These are phyloP conservation scores for Vachellia pachyceras DNA, from an alignment of 306 rosid species.

Conservation along the genomic window DNA sequence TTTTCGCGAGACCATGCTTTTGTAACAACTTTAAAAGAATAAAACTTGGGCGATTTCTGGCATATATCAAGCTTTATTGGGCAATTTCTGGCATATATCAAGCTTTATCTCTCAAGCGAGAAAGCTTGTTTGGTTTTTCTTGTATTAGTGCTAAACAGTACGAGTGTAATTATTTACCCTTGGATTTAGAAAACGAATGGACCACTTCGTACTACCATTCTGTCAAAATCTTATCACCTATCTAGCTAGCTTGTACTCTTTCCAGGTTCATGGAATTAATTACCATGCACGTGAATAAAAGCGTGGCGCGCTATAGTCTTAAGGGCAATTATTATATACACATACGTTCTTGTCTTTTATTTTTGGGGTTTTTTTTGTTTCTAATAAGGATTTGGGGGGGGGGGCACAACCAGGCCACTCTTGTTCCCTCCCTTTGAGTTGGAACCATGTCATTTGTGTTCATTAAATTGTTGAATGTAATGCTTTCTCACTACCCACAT, in stretches of 20 bases:
- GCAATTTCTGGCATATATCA: neutral
- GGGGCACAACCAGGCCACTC: neutral
- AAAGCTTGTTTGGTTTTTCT: neutral
- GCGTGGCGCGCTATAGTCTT: neutral
- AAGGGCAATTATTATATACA: constrained; percentile 12
- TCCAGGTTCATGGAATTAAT: constrained; percentile 34
- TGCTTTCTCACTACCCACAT: constrained; percentile 17
- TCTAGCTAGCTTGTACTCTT: no score
- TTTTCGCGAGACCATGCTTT: neutral
- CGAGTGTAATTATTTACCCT: neutral
- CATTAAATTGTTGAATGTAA: constrained; percentile 14
- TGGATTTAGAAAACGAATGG: neutral
- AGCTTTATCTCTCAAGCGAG: neutral
- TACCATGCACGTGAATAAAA: constrained; percentile 1
- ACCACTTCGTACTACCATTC: constrained; percentile 3
- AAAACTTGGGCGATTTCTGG: neutral
- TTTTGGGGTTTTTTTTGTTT: neutral
- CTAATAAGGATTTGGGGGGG: neutral
- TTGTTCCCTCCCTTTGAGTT: constrained; percentile 24
- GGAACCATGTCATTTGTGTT: constrained; percentile 30
- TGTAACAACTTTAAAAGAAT: neutral
- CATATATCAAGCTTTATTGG: no score
- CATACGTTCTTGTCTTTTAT: neutral
- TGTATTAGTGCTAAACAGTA: neutral
- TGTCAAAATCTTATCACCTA: constrained; percentile 32